These are phyloP conservation scores for Hericium coralloides DNA, from an alignment of 768 basidiomycete species.

Conservation along the genomic window DNA sequence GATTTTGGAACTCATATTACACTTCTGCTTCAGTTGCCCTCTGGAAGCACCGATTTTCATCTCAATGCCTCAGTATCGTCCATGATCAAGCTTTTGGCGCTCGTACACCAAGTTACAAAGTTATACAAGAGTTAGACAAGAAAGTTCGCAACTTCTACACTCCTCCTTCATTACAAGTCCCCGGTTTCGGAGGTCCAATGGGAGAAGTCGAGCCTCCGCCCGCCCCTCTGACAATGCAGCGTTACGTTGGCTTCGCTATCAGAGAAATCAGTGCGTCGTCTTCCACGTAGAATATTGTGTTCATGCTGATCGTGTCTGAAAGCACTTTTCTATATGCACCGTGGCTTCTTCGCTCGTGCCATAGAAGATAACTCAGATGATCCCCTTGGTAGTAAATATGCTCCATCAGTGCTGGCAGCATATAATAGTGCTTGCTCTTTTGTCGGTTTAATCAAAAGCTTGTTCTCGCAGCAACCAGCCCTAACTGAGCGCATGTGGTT, in stretches of 20 bases:
- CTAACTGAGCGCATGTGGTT: slow-evolving; percentile 69
- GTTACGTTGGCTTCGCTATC: slow-evolving; percentile 58
- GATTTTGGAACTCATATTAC: slow-evolving; percentile 1
- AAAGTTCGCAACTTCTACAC: slow-evolving; percentile 56
- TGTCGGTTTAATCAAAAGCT: slow-evolving; percentile 53
- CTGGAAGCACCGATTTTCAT: slow-evolving; percentile 63
- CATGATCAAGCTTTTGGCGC: slow-evolving; percentile 66
- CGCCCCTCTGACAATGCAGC: slow-evolving; percentile 56
- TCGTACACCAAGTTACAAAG: slow-evolving; percentile 48
- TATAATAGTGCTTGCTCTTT: slow-evolving; percentile 64
- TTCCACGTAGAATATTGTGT: not conserved
- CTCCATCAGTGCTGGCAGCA: slow-evolving; percentile 58
- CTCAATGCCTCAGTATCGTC: slow-evolving; percentile 52
- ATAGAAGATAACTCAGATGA: slow-evolving; percentile 54
- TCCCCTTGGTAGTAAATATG: slow-evolving; percentile 62
- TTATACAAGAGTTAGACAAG: slow-evolving; percentile 55
- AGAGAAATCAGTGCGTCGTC: slow-evolving; percentile 52
- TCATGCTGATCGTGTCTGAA: not conserved
- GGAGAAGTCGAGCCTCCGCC: slow-evolving; percentile 34
- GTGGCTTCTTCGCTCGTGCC: slow-evolving; percentile 66
- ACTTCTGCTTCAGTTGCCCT: slow-evolving; percentile 36
- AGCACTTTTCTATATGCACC: slow-evolving; percentile 69
- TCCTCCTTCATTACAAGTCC: slow-evolving; percentile 54
- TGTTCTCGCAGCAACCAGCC: slow-evolving; percentile 57
- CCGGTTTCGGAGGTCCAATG: slow-evolving; percentile 47